Percentiles rank a stretch among this genome's conserved stretches.
These are phyloP conservation scores for Acanthamoeba divionensis DNA, from an alignment of 208 protist genomes.

Conservation along the genomic window DNA sequence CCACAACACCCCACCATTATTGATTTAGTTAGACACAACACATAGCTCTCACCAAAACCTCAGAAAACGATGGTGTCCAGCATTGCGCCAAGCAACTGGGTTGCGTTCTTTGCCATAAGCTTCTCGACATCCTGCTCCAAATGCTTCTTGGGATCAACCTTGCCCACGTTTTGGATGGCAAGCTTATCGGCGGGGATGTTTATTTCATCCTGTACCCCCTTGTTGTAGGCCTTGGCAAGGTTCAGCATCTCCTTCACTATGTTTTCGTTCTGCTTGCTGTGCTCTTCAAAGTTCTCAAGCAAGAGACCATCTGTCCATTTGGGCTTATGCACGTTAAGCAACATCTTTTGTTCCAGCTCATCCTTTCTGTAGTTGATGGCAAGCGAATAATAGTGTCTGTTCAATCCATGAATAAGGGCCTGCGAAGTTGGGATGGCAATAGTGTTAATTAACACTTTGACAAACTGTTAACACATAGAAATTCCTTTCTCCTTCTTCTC, in stretches of 20 bases:
- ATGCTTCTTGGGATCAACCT: constrained; percentile 90
- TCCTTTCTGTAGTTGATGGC: constrained; percentile 99
- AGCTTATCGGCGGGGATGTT: constrained; percentile 80
- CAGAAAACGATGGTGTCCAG: constrained; percentile 91
- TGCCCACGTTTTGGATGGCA: constrained; percentile 82
- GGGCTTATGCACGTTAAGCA: constrained; percentile 99
- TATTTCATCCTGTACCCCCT: constrained; percentile 86
- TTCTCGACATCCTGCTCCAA: constrained; percentile 81
- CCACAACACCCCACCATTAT: too few relatives aligned
- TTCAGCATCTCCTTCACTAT: constrained; percentile 82
- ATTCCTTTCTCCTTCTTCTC: too few relatives aligned
- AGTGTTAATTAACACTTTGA: too few relatives aligned
- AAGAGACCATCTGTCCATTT: constrained; percentile 96
- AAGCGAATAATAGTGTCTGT: constrained; percentile 99
- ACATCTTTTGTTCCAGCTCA: constrained; percentile 98
- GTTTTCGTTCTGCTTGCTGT: constrained; percentile 83
- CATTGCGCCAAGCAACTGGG: constrained; percentile 89
- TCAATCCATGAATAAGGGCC: constrained; percentile 96
- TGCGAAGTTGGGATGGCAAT: too few relatives aligned
- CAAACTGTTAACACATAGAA: too few relatives aligned
- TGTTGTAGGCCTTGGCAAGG: constrained; percentile 86
- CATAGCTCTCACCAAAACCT: too few relatives aligned
- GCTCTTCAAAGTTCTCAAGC: constrained; percentile 83
- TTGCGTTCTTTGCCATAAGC: constrained; percentile 89
- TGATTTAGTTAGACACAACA: too few relatives aligned